Base-by-base conservation (phyloP, 139 green algal species). In the Chlorella sp. region DNA sequence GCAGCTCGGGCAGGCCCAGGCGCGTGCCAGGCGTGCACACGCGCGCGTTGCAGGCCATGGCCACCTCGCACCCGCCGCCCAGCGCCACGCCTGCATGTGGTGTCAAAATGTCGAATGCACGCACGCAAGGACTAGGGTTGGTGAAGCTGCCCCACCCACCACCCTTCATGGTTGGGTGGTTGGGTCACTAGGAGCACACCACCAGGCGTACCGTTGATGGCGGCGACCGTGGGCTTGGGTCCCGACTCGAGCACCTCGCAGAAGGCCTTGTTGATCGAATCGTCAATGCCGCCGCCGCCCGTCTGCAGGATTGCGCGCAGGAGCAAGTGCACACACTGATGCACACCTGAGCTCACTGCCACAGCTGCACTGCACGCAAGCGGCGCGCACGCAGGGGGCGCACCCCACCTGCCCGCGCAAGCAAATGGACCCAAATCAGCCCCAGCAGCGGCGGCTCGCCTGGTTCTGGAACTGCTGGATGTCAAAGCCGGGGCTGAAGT, bases 401-500 rank as follows among this genome's bases (percentile, higher is more conserved):
- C n/a, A n/a, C n/a, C 17, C 49, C 17, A n/a, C 14, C 49, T 60
- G 49, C 14, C 20, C 14, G 17, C 49, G 20, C 49, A 60, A 60
- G 49, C 49, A 60, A 14, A 60, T 14, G 49, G 17, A 71, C 14
- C 26, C 65, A 71, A 27, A 49, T 14, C 14, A 50, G 23, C 22
- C 10, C 10, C 24, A 71, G 20, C 23, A 26, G n/a, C n/a, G n/a
- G n/a, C n/a, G n/a, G n/a, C 42, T 5, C 17, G 69, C 65, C 33
- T 65, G 55, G 32, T 87, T 82, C 72, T 82, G 64, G 72, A 90
- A 90, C 78, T 90, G 82, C 50, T 77, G 78, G 80, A 90, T 97
- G 77, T 98, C 95, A 62, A 98, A 98, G 29, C 95, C 95, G 27
- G 92, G 92, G 34, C 80, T 94, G 82, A 99, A 99, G 30, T 91